Evolutionary conservation across 257 asterid genomes (phyloP).

Genomic region (Mentha longifolia): DNA sequence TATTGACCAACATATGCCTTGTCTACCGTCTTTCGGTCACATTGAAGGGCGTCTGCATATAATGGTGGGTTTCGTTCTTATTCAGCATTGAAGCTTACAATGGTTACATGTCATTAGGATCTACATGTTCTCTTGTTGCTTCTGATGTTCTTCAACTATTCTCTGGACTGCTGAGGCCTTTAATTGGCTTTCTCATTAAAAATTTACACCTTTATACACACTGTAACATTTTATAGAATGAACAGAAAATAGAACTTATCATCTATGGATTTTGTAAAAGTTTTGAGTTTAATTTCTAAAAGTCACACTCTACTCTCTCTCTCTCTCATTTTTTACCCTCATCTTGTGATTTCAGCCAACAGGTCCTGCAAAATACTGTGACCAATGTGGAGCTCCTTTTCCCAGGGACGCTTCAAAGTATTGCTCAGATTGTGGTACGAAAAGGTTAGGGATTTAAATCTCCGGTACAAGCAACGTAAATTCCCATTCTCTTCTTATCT

Average conservation of each 20-base stretch:
- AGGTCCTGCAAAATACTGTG: conserved; percentile 91
- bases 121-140: not conserved
- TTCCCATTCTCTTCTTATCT: not conserved
- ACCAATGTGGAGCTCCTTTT: conserved; percentile 87
- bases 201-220: not conserved
- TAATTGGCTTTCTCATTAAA: not conserved
- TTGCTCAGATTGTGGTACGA: conserved; percentile 90
- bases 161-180: no score
- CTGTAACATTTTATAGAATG: no score
- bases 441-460: conserved; percentile 74
- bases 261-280: no score
- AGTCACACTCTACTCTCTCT: no score
- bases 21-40: conserved; percentile 73
- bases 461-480: not conserved
- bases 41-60: conserved; percentile 80
- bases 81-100: not conserved
- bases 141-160: not conserved
- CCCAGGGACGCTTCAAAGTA: conserved; percentile 84
- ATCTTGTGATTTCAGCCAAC: conserved; percentile 55
- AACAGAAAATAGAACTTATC: no score
- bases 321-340: no score
- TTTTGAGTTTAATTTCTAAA: no score
- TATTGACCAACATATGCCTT: conserved; percentile 69
- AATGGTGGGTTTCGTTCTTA: conserved; percentile 51
- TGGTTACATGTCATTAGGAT: not conserved